phyloP scores from a whole-genome alignment of 345 rosid species.

The Citrus sp. region DNA sequence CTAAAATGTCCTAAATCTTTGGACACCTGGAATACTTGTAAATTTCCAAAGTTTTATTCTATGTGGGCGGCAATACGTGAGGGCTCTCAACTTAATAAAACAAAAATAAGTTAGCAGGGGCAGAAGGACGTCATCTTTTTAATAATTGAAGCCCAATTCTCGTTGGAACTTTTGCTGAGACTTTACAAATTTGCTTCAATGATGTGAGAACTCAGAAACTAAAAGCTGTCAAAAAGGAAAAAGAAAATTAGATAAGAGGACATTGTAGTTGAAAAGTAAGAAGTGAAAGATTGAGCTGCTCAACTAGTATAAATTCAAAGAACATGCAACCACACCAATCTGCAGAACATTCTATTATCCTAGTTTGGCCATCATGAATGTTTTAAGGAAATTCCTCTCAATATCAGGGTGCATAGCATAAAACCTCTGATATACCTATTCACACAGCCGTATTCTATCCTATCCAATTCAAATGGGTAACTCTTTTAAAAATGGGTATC shows the following conservation, averaged over 20 bases:
- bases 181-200: slow-evolving; percentile 1
- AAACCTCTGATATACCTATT: background rate
- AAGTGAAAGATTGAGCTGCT: background rate
- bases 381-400: background rate
- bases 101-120: slow-evolving; percentile 14
- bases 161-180: slow-evolving; percentile 7
- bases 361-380: background rate
- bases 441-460: background rate
- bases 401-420: background rate
- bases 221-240: slow-evolving; percentile 11
- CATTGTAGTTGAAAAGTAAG: background rate
- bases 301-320: background rate
- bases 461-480: background rate
- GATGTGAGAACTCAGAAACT: background rate
- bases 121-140: slow-evolving; percentile 1
- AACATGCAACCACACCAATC: background rate
- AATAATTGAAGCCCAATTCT: background rate
- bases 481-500: background rate
- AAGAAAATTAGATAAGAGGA: background rate
- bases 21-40: background rate
- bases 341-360: background rate
- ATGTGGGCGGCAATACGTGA: background rate
- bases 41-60: slow-evolving; percentile 17
- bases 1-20: background rate
- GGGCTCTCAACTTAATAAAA: background rate